Percentiles rank a stretch among this genome's conserved stretches.
These are phyloP conservation scores for Xylariaceae sp. DNA, from an alignment of 2,329 filamentous ascomycete genomes.

Conservation along the genomic window DNA sequence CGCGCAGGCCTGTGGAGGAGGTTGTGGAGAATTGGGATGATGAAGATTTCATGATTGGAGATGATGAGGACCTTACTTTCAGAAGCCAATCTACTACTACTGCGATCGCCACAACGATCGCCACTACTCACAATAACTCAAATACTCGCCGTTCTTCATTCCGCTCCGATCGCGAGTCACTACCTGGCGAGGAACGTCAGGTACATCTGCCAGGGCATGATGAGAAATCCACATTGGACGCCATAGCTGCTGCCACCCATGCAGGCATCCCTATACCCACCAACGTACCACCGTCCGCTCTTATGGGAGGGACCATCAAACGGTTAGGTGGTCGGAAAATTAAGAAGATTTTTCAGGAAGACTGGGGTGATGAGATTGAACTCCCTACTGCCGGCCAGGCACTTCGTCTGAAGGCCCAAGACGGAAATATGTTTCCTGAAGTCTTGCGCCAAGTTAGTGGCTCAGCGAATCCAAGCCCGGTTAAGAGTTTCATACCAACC, in stretches of 20 bases:
- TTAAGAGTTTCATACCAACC: constrained; percentile 43
- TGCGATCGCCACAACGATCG: constrained; percentile 37
- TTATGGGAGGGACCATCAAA: constrained; percentile 93
- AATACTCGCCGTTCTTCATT: constrained; percentile 73
- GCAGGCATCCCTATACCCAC: constrained; percentile 90
- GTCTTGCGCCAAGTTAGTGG: constrained; percentile 70
- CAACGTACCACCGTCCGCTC: constrained; percentile 84
- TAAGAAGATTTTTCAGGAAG: constrained; percentile 75
- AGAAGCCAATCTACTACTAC: constrained; percentile 55
- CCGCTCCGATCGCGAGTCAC: constrained; percentile 80
- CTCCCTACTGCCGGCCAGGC: constrained; percentile 64
- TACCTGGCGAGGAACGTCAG: constrained; percentile 83
- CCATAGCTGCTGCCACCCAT: constrained; percentile 84
- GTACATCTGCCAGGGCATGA: constrained; percentile 85
- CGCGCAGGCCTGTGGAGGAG: constrained; percentile 60
- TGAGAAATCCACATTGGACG: constrained; percentile 80
- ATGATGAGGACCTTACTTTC: constrained; percentile 65
- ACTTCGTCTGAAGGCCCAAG: constrained; percentile 69
- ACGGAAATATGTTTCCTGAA: constrained; percentile 68
- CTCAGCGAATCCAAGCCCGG: constrained; percentile 60
- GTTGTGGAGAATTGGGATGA: constrained; percentile 80
- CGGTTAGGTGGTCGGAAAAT: constrained; percentile 78
- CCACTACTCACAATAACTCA: constrained; percentile 43
- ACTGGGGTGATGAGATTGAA: constrained; percentile 82
- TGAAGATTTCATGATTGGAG: constrained; percentile 74